Base-by-base conservation (phyloP, 495 filamentous ascomycete species). In the Penicillium goetzii region DNA sequence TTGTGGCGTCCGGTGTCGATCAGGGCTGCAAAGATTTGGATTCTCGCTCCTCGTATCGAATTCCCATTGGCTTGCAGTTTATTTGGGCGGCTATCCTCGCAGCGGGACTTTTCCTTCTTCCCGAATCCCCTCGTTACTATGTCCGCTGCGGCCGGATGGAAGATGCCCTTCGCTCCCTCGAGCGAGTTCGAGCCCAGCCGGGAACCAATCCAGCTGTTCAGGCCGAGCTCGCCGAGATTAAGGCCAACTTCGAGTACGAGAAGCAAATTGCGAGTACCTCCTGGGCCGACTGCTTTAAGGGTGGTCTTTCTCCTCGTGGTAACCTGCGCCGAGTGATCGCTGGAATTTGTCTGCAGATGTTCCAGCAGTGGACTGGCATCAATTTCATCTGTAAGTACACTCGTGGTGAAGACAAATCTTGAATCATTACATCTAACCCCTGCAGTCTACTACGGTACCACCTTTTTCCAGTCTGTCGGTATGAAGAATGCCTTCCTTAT, bases 361-460 rank as follows among this genome's bases (percentile, higher is more conserved):
- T 90, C 80, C 89, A 91, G 77, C 89, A 91, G 71, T 78, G 92
- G 78, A 85, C 90, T 28, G 90, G 90, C 67, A 86, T 93, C 74
- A 92, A 93, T 78, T 92, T 92, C 80, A 78, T 81, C 60, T 78
- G 72, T 69, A 60, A 66, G 70, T 64, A 28, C 12, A 12, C 15
- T 15, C 4, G 1, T 14, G 15, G 30, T 43, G 25, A 0, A 28
- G 9, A 4, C 7, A 1, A 33, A 26, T 41, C 10, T 28, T 10
- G 32, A 14, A 76, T 79, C 2, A 21, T 33, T 19, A 7, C 1
- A 14, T 14, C 67, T 66, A 78, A 66, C 40, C 4, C 36, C 9
- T 32, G 5, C 32, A 73, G 70, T 87, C 78, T 90, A 90, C 76
- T 90, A 87, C 69, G 88, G 88, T 30, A 88, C 88, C 3, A 83